Evolutionary conservation across 192 early-diverging fungal species (phyloP), one percentile per base, ranked within the genome.

Genomic region (Coemansia brasiliensis): DNA sequence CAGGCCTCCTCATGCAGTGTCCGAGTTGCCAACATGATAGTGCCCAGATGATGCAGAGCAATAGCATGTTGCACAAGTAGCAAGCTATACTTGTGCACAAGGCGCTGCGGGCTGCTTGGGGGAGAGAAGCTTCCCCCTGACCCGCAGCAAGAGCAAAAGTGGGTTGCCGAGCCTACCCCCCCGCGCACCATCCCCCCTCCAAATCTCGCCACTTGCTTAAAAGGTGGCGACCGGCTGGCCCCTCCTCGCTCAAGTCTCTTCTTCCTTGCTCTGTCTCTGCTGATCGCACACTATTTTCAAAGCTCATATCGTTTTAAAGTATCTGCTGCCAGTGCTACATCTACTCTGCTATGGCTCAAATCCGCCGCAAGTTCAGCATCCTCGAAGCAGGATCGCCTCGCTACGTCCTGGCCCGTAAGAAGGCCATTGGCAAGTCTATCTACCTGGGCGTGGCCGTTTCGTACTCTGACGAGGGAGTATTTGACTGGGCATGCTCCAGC

Each of bases 401-500:
- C 66, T 79, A 72, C 40, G 61, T 79, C 27, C 76, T 73, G 27
- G 70, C 76, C 32, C 69, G 71, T 65, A 79, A 69, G 65, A 69
- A 68, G 44, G 69, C 71, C 13, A 79, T 73, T 37, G 46, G 59
- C 41, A 69, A 69, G 70, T 65, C 76, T 18, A 61, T 79, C 57
- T 73, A 79, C 52, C 45, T 82, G 51, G 80, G 74, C 44, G 71
- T 72, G 32, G 72, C 68, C 18, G 55, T 82, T 35, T 68, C 72
- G 22, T 57, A 61, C 45, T 55, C 63, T 5, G 29, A 42, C 32
- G 35, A 63, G 4, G 68, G 77, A 35, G 55, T 55, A 29, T 77
- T 82, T 52, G 61, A 73, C 17, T 88, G 83, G 67, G 69, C 84
- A 16, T 78, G 88, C 65, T 90, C 83, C 45, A 81, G 84, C 44